Conservation (phyloP, 495 filamentous ascomycete species). For the Aspergillus sparsus region DNA sequence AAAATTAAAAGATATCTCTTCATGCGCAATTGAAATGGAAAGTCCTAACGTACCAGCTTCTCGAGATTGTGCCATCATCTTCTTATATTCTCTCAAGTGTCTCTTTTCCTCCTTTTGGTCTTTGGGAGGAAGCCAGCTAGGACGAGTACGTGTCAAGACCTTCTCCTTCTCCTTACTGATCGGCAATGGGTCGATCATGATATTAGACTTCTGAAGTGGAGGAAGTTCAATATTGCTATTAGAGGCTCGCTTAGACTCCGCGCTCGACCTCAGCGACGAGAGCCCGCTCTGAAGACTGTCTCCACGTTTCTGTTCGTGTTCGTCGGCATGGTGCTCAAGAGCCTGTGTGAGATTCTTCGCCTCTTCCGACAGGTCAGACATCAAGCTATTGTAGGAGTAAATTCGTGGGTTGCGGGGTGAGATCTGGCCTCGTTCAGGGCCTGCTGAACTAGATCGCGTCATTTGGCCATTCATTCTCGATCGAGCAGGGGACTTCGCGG, state of each 20-base stretch:
- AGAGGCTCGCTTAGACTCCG: slow-evolving; percentile 56
- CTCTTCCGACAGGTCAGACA: slow-evolving; percentile 81
- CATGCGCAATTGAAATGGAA: background rate
- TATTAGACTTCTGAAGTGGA: slow-evolving; percentile 79
- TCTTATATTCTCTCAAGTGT: slow-evolving; percentile 88
- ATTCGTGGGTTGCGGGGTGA: slow-evolving; percentile 59
- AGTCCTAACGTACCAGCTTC: slow-evolving; percentile 60
- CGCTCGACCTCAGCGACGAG: slow-evolving; percentile 44
- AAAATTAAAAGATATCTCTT: background rate
- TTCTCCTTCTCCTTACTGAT: slow-evolving; percentile 97
- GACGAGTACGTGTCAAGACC: slow-evolving; percentile 84
- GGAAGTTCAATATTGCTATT: slow-evolving; percentile 67
- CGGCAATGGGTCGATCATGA: slow-evolving; percentile 95
- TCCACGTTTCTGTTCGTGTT: slow-evolving; percentile 54
- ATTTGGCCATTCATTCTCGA: slow-evolving; percentile 34
- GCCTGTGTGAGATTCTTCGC: slow-evolving; percentile 87
- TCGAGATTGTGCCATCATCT: slow-evolving; percentile 81
- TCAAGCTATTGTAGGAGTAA: slow-evolving; percentile 82
- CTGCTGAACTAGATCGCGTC: slow-evolving; percentile 47
- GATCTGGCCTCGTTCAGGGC: slow-evolving; percentile 47
- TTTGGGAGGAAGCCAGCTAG: slow-evolving; percentile 95
- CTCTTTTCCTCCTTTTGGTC: slow-evolving; percentile 88
- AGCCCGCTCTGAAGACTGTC: slow-evolving; percentile 53
- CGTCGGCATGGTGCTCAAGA: slow-evolving; percentile 79
- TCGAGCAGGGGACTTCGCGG: slow-evolving; percentile 36